phyloP scores from a whole-genome alignment of 345 rosid species.

The Eucalyptus fibrosa region DNA sequence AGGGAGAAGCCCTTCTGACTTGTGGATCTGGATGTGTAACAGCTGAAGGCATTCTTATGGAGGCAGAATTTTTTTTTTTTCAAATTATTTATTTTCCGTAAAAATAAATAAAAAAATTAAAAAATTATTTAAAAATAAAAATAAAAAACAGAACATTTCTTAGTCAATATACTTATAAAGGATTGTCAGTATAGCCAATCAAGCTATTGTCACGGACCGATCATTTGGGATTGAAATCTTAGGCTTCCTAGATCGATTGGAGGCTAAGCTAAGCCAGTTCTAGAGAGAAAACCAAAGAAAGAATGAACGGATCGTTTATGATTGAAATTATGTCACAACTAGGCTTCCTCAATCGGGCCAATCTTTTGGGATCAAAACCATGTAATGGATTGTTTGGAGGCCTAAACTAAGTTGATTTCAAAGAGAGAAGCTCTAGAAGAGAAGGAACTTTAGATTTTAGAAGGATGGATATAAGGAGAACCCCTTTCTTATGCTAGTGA shows the following conservation, averaged over 20 bases:
- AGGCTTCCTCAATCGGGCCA: accelerated
- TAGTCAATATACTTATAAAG: not conserved
- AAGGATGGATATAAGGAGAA: too few relatives aligned
- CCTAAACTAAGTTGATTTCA: accelerated
- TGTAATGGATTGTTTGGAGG: accelerated
- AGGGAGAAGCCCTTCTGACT: too few relatives aligned
- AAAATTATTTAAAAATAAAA: too few relatives aligned
- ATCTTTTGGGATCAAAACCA: accelerated
- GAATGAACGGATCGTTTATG: accelerated
- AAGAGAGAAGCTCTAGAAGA: accelerated
- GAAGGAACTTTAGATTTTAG: accelerated
- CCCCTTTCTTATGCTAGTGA: accelerated
- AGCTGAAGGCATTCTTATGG: not conserved
- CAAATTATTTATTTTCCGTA: accelerated
- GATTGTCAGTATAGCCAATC: accelerated
- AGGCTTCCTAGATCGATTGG: accelerated
- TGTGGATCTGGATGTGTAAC: too few relatives aligned
- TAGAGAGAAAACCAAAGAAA: too few relatives aligned
- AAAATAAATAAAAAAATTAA: not conserved
- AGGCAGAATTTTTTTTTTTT: not conserved
- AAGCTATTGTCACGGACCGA: accelerated
- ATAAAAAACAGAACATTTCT: not conserved
- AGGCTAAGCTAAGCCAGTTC: too few relatives aligned
- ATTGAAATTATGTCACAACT: accelerated
- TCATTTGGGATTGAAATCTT: accelerated